Evolutionary conservation across 2,329 filamentous ascomycete genomes (phyloP).

Genomic region (Colletotrichum limetticola): DNA sequence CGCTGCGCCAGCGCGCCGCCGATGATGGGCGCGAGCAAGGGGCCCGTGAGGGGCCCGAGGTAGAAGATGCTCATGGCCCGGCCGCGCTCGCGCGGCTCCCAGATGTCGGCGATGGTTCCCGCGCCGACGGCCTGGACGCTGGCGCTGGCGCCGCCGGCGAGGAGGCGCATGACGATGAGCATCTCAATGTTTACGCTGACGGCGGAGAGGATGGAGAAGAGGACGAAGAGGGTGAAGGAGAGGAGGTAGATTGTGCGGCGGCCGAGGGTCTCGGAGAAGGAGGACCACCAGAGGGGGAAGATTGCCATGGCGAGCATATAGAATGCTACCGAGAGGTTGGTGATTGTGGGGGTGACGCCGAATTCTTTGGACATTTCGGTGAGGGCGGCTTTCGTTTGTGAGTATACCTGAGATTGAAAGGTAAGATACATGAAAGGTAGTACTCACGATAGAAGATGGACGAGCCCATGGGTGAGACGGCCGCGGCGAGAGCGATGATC

Average conservation of each 20-base stretch:
- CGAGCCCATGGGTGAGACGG: slow-evolving; percentile 84
- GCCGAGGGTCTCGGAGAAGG: slow-evolving; percentile 79
- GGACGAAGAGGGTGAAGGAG: slow-evolving; percentile 77
- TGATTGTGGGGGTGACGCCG: slow-evolving; percentile 70
- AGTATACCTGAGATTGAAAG: not conserved
- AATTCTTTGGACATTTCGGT: slow-evolving; percentile 71
- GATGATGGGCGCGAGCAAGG: slow-evolving; percentile 79
- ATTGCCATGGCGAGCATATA: slow-evolving; percentile 89
- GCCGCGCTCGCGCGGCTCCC: slow-evolving; percentile 78
- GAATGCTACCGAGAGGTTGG: slow-evolving; percentile 80
- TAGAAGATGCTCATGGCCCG: slow-evolving; percentile 87
- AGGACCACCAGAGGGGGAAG: slow-evolving; percentile 88
- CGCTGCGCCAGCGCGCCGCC: slow-evolving; percentile 77
- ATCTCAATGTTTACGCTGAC: slow-evolving; percentile 76
- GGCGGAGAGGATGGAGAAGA: slow-evolving; percentile 78
- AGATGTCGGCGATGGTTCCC: slow-evolving; percentile 85
- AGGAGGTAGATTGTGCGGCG: slow-evolving; percentile 82
- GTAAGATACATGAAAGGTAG: too few species aligned
- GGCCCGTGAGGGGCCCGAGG: slow-evolving; percentile 80
- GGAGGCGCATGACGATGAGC: slow-evolving; percentile 80
- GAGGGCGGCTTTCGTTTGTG: slow-evolving; percentile 69
- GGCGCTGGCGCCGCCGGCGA: slow-evolving; percentile 80
- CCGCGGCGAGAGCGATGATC: slow-evolving; percentile 80
- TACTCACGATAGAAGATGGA: slow-evolving; percentile 82
- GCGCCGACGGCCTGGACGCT: slow-evolving; percentile 86